Evolutionary conservation across 129 eudicot genomes (phyloP).

Genomic region (Flaveria ramosissima): DNA sequence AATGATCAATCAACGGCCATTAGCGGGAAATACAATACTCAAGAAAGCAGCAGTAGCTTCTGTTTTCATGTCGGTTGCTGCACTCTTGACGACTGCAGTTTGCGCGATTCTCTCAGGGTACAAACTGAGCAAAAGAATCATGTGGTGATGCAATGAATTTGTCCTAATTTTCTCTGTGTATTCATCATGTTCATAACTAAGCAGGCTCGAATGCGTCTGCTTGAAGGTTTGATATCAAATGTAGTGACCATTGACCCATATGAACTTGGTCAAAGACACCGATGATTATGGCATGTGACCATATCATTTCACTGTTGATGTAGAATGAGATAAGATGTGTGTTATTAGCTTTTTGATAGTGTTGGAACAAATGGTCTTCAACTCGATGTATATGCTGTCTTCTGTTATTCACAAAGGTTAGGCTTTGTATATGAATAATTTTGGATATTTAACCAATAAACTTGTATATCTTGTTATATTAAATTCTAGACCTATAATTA

Average conservation of each 20-base stretch:
- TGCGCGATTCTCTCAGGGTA: constrained; percentile 62
- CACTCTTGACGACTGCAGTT: constrained; percentile 43
- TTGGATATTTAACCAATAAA: too few species aligned
- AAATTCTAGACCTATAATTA: too few species aligned
- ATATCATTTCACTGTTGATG: neutral
- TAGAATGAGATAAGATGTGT: neutral
- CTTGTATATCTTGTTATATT: too few species aligned
- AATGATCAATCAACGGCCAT: constrained; percentile 36
- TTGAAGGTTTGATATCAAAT: neutral
- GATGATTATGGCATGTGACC: neutral
- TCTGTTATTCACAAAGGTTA: too few species aligned
- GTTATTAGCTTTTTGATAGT: neutral
- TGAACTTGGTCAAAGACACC: neutral
- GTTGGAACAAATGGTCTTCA: too few species aligned
- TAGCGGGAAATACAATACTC: constrained; percentile 19
- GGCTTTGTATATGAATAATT: too few species aligned
- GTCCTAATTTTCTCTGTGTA: neutral
- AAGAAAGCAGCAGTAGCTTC: constrained; percentile 54
- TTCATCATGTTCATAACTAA: neutral
- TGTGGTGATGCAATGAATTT: constrained; percentile 51
- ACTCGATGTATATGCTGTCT: too few species aligned
- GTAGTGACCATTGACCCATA: neutral
- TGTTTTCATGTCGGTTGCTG: constrained; percentile 51
- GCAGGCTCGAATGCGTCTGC: neutral
- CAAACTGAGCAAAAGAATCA: constrained; percentile 64